A percentile compares a stretch with the other conserved stretches of the same genome.
Conservation (phyloP, 169 alveolate species). For the Plasmodium coatneyi region DNA sequence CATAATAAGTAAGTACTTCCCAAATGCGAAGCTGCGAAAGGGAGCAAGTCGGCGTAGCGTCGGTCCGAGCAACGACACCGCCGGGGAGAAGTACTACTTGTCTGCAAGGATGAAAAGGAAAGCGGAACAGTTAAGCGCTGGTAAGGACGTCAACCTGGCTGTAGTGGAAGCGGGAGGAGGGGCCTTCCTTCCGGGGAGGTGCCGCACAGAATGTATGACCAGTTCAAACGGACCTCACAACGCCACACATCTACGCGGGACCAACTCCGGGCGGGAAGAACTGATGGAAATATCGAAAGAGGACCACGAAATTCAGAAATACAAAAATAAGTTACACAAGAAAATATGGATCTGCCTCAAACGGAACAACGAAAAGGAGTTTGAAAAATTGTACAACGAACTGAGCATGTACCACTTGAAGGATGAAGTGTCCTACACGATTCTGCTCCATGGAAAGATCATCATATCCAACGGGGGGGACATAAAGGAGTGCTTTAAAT, state of each 20-base stretch:
- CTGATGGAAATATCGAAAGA: conserved; percentile 35
- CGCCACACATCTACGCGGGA: no score
- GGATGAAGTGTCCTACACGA: conserved; percentile 66
- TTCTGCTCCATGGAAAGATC: conserved; percentile 46
- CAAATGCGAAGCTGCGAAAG: conserved; percentile 26
- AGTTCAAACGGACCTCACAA: no score
- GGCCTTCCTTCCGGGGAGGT: background rate
- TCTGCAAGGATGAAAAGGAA: conserved; percentile 30
- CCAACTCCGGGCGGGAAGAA: background rate
- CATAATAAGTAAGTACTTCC: conserved; percentile 46
- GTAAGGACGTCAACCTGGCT: background rate
- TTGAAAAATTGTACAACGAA: conserved; percentile 9
- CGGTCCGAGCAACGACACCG: background rate
- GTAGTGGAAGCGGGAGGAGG: background rate
- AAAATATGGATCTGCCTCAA: conserved; percentile 42
- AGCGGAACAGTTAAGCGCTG: background rate
- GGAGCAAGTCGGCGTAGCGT: background rate
- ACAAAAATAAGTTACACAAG: conserved; percentile 56
- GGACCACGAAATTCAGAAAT: conserved; percentile 54
- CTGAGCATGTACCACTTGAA: conserved; percentile 32
- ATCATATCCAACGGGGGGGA: conserved; percentile 16
- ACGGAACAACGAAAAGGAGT: conserved; percentile 38
- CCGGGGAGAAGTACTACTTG: conserved; percentile 5
- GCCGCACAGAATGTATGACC: background rate
- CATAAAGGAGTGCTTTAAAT: conserved; percentile 17